phyloP scores from a whole-genome alignment of 352 stramenopile genomes.

The Globisporangium carolinianum region DNA sequence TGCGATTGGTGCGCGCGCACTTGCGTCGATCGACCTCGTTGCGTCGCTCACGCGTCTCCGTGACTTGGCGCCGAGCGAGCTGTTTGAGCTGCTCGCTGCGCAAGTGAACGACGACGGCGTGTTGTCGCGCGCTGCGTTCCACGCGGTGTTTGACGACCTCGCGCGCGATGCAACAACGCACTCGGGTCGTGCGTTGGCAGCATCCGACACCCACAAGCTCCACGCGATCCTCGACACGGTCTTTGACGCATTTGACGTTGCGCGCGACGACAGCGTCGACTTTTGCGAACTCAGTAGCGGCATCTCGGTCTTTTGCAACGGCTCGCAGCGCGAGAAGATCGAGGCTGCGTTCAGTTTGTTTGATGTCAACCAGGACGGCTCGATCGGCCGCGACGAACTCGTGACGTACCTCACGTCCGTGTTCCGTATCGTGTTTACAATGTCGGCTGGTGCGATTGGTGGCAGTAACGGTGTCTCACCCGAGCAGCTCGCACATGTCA shows the following conservation, averaged over 20 bases:
- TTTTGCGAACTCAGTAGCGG: constrained; percentile 83
- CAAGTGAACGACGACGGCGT: constrained; percentile 83
- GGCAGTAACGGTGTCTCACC: constrained; percentile 47
- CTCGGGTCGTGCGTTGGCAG: constrained; percentile 18
- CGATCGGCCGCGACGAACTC: constrained; percentile 79
- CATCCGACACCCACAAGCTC: constrained; percentile 29
- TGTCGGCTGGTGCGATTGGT: constrained; percentile 32
- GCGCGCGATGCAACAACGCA: constrained; percentile 24
- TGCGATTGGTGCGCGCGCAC: constrained; percentile 18
- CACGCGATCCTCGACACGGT: constrained; percentile 50
- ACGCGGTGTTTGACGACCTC: constrained; percentile 64
- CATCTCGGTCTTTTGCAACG: constrained; percentile 74
- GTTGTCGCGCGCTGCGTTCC: constrained; percentile 55
- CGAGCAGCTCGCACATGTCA: constrained; percentile 66
- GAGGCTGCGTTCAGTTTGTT: constrained; percentile 79
- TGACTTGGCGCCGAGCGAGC: constrained; percentile 40
- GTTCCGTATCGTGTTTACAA: constrained; percentile 78
- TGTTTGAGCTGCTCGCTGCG: constrained; percentile 80
- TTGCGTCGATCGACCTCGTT: constrained; percentile 54
- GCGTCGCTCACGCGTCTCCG: constrained; percentile 51
- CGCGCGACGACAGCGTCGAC: constrained; percentile 75
- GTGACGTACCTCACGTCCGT: constrained; percentile 82
- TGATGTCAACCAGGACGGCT: constrained; percentile 85
- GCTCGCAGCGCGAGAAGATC: constrained; percentile 77
- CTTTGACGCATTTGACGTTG: constrained; percentile 74